Evolutionary conservation across 2,329 filamentous ascomycete species (phyloP), one percentile per base, ranked within the genome.

Genomic region (Cryphonectria japonica): DNA sequence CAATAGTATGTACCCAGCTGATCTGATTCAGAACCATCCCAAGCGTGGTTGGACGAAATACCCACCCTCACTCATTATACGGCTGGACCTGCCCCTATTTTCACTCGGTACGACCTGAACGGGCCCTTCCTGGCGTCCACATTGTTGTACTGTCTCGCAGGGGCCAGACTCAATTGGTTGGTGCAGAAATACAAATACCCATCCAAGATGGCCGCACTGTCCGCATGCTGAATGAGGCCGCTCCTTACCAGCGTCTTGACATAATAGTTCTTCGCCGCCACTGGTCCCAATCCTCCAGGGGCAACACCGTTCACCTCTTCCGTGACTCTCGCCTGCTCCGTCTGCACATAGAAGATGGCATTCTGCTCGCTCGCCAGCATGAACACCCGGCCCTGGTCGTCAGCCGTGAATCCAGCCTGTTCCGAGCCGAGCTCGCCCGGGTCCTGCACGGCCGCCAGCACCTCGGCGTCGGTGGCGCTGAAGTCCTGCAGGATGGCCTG

Each of bases 101-200:
- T 80, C 2, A 79, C 66, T 37, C 77, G 74, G 67, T 78, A 82
- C 41, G 77, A 79, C 64, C 79, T 73, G 66, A 82, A 83, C 0
- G 80, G 80, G 0, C 80, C 79, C 57, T 73, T 76, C 34, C 81
- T 76, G 43, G 76, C 77, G 71, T 83, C 81, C 1, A 77, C 75
- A 67, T 82, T 82, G 26, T 78, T 77, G 73, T 82, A 83, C 74
- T 82, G 80, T 67, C 78, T 76, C 5, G 62, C 69, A 3, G 81
- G 79, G 43, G 78, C 76, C 70, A 83, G 67, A 39, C 77, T 77
- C 60, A 83, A 75, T 71, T 83, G 82, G 68, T 83, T 83, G 11
- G 81, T 82, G 69, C 79, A 80, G 69, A 83, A 82, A 59, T 82
- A 83, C 68, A 84, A 70, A 77, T 78, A 83, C 1, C 80, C 81